Conservation (phyloP, 352 stramenopile genomes). For the Phytophthora megakarya region DNA sequence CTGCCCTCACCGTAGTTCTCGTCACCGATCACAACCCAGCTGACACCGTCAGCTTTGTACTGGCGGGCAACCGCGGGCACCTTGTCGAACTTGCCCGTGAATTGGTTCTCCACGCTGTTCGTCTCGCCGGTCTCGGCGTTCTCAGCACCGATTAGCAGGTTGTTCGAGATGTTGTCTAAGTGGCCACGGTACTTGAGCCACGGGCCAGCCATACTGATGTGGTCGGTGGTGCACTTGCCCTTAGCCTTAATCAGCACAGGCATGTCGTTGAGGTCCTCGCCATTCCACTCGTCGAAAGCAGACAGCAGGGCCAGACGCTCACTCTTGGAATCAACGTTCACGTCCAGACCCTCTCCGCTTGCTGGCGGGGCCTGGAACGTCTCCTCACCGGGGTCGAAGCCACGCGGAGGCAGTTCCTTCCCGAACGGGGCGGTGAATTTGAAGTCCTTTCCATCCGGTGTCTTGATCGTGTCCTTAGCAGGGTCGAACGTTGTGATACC, state of each 20-base stretch:
- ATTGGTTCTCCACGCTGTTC: conserved; percentile 92
- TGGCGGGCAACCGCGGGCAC: conserved; percentile 88
- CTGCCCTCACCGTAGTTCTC: conserved; percentile 95
- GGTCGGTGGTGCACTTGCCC: conserved; percentile 95
- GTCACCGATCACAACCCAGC: conserved; percentile 93
- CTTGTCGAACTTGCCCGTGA: conserved; percentile 88
- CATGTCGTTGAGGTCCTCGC: conserved; percentile 87
- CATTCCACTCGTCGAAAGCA: conserved; percentile 90
- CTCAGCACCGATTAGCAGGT: conserved; percentile 93
- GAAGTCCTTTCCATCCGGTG: conserved; percentile 85
- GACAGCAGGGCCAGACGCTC: conserved; percentile 89
- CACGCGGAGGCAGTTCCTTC: conserved; percentile 90
- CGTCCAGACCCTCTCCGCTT: conserved; percentile 64
- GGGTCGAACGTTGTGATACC: conserved; percentile 92
- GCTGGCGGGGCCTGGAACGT: conserved; percentile 90
- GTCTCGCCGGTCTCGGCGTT: conserved; percentile 93
- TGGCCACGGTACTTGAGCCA: conserved; percentile 96
- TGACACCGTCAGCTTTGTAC: conserved; percentile 91
- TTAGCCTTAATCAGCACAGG: conserved; percentile 94
- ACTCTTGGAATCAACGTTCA: conserved; percentile 84
- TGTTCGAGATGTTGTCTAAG: conserved; percentile 96
- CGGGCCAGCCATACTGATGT: conserved; percentile 94
- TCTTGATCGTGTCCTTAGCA: conserved; percentile 88
- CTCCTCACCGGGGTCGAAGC: conserved; percentile 92
- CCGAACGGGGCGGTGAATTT: conserved; percentile 92